Conservation (phyloP, 2,329 filamentous ascomycete species). For the Rachicladosporium sp. region DNA sequence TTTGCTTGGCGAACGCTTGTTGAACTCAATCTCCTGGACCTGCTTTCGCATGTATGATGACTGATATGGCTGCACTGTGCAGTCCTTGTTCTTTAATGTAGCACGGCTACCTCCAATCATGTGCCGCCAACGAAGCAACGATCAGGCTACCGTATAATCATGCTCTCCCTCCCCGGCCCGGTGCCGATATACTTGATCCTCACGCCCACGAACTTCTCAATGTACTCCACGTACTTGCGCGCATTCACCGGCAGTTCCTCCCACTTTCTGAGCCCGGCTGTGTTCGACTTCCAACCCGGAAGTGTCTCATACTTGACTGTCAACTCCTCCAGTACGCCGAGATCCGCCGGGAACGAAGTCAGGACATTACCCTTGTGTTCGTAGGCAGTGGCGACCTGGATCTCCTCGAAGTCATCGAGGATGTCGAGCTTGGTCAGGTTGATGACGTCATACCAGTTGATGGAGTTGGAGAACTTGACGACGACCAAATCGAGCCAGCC, state of each 20-base stretch:
- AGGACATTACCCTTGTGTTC: conserved; percentile 42
- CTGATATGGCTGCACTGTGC: too few relatives aligned
- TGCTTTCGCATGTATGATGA: too few relatives aligned
- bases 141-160: conserved; percentile 40
- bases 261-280: conserved; percentile 47
- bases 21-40: too few relatives aligned
- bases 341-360: conserved; percentile 54
- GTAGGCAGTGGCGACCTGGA: conserved; percentile 67
- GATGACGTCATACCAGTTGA: conserved; percentile 56
- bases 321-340: conserved; percentile 43
- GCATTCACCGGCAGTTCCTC: conserved; percentile 53
- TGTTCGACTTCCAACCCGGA: conserved; percentile 56
- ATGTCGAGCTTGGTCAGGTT: conserved; percentile 59
- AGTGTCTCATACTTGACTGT: conserved; percentile 58
- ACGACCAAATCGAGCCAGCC: conserved; percentile 59
- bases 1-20: too few relatives aligned
- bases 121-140: too few relatives aligned
- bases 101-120: too few relatives aligned
- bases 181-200: conserved; percentile 55
- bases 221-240: conserved; percentile 53
- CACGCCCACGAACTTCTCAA: conserved; percentile 54
- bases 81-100: too few relatives aligned
- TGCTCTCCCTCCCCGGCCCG: conserved; percentile 51
- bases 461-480: conserved; percentile 50
- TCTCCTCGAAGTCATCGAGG: conserved; percentile 59